phyloP scores from a whole-genome alignment of 1,139 yeast genomes.

The Nakaseomyces nivariensis region DNA sequence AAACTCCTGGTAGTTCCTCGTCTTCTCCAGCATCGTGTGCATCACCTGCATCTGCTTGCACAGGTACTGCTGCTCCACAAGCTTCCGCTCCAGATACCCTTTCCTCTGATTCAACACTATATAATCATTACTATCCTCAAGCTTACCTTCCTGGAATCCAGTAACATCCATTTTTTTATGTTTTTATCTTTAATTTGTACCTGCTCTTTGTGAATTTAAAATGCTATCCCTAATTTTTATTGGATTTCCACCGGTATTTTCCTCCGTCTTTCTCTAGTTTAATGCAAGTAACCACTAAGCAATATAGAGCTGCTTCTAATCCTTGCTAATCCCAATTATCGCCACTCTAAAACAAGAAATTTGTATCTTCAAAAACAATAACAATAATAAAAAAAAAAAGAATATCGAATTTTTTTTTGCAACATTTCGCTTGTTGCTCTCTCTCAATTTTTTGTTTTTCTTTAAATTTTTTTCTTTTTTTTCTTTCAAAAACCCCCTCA shows the following conservation, averaged over 20 bases:
- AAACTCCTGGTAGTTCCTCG: conserved; percentile 26
- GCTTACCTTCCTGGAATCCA: conserved; percentile 18
- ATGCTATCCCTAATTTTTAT: too few species aligned
- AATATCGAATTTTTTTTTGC: too few species aligned
- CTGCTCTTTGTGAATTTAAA: not conserved
- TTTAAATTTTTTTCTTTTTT: not conserved
- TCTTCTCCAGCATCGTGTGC: conserved; percentile 22
- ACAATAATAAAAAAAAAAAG: too few species aligned
- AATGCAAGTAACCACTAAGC: too few species aligned
- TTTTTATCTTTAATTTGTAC: conserved; percentile 6
- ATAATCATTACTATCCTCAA: conserved; percentile 19
- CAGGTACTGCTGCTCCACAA: conserved; percentile 16
- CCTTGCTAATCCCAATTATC: too few species aligned
- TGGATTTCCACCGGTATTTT: too few species aligned
- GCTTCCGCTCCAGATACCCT: conserved; percentile 14
- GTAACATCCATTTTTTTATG: conserved; percentile 11
- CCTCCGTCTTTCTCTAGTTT: too few species aligned
- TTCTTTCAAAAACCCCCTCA: not conserved
- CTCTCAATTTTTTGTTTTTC: not conserved
- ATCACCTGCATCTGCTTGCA: conserved; percentile 20
- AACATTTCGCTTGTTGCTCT: too few species aligned
- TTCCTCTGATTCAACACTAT: conserved; percentile 17
- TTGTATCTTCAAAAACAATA: too few species aligned
- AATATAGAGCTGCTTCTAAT: too few species aligned
- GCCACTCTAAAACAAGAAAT: too few species aligned